Base-by-base conservation (phyloP, 2,329 filamentous ascomycete genomes). In the Clonostachys chloroleuca region DNA sequence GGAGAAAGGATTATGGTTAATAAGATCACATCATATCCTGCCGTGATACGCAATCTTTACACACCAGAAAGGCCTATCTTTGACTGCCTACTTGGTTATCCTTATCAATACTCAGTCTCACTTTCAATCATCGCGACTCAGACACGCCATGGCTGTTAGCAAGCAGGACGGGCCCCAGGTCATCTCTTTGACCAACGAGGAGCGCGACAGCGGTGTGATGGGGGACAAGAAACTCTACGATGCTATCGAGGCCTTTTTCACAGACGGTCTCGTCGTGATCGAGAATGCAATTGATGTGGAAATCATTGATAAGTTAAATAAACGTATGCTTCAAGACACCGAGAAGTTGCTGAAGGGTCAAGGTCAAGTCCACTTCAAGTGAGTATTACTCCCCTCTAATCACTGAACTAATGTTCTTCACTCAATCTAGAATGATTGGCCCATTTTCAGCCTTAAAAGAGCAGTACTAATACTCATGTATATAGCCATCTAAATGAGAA, bases 261-360 rank as follows among this genome's bases (percentile, higher is more conserved):
- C 47, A 2, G 55, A 58, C 40, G 56, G 56, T 13, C 44, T 58
- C 12, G 56, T 58, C 13, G 55, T 58, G 5, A 49, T 58, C 36
- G 56, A 57, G 35, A 58, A 58, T 43, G 55, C 56, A 14, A 54
- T 58, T 35, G 49, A 56, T 20, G 47, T 44, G 10, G 54, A 50
- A 43, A 58, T 60, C 44, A 57, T 62, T 42, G 58, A 60, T 52
- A 58, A 46, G 51, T 53, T 56, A 46, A 61, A 54, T 51, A 51
- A 50, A 40, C 54, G 51, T 37, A 57, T 51, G 51, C 54, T 51
- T 30, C 39, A 56, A 33, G 55, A 57, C 43, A 57, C 55, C 7
- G 47, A 47, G 14, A 52, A 52, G 43, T 50, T 57, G 12, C 46
- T 57, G 14, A 42, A 44, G 17, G 55, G 54, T 17, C 43, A 53